Evolutionary conservation across 2,329 filamentous ascomycete species (phyloP).

Genomic region (Colletotrichum sp.): DNA sequence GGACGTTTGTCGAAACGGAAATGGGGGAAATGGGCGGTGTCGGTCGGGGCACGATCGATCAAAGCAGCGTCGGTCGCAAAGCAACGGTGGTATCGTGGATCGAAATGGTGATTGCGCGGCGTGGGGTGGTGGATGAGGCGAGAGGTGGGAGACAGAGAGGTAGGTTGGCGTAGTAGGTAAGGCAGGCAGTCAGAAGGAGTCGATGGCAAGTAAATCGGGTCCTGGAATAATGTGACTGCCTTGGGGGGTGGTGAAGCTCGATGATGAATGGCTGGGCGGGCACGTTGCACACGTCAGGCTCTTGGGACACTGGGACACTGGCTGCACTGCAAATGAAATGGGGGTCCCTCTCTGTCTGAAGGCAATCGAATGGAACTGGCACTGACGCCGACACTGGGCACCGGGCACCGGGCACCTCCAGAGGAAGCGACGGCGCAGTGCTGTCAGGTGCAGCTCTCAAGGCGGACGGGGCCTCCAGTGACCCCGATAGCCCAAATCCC

Average conservation of each 20-base stretch:
- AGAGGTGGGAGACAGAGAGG: background rate
- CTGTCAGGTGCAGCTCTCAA: slow-evolving; percentile 4
- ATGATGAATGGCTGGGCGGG: slow-evolving; percentile 15
- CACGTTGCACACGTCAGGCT: slow-evolving; percentile 18
- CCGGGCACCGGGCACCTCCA: background rate
- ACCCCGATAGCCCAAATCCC: background rate
- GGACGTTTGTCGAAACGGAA: background rate
- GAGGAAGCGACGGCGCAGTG: background rate
- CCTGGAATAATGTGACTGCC: slow-evolving; percentile 21
- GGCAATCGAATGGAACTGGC: background rate
- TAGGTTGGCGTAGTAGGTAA: background rate
- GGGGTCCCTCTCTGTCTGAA: background rate
- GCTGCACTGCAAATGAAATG: background rate
- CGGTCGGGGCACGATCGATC: background rate
- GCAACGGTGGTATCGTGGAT: slow-evolving; percentile 1
- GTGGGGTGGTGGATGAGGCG: slow-evolving; percentile 4
- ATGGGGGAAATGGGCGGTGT: background rate
- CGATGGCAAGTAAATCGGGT: slow-evolving; percentile 13
- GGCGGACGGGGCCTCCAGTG: background rate
- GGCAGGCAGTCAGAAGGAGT: background rate
- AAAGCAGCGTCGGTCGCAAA: background rate
- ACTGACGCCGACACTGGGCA: background rate
- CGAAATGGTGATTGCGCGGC: slow-evolving; percentile 10
- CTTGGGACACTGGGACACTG: background rate
- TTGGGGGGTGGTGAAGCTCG: slow-evolving; percentile 15